Percentiles rank a stretch among this genome's conserved stretches.
Evolutionary conservation across 1,139 yeast genomes (phyloP).

Genomic region (Magnusiomyces sp.): DNA sequence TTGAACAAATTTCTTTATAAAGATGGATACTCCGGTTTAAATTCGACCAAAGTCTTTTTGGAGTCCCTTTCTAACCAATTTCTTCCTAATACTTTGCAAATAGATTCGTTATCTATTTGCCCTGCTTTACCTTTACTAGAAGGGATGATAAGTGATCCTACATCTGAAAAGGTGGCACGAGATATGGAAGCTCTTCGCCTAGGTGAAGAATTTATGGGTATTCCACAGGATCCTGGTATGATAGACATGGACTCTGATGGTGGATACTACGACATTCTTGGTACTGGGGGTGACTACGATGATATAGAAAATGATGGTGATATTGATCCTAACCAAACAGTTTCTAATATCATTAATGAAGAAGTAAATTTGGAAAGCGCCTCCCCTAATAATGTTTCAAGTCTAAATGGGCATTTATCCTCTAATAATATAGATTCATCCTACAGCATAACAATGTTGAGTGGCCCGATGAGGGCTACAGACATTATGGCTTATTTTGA

Average conservation of each 20-base stretch:
- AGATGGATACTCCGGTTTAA: too few species aligned
- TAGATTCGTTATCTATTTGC: slow-evolving; percentile 41
- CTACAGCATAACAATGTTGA: too few species aligned
- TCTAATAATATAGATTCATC: too few species aligned
- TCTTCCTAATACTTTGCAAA: slow-evolving; percentile 17
- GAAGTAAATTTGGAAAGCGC: not conserved
- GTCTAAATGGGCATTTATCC: too few species aligned
- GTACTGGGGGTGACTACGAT: slow-evolving; percentile 16
- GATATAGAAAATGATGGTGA: slow-evolving; percentile 22
- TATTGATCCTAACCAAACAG: slow-evolving; percentile 21
- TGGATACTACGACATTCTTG: not conserved
- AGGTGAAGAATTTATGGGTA: not conserved
- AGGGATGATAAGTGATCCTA: slow-evolving; percentile 48
- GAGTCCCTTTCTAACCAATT: slow-evolving; percentile 14
- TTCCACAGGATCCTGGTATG: too few species aligned
- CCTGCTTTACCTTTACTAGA: slow-evolving; percentile 55
- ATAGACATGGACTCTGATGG: not conserved
- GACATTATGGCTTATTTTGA: slow-evolving; percentile 73
- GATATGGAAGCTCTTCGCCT: not conserved
- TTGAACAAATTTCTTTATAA: too few species aligned
- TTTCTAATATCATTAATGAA: not conserved
- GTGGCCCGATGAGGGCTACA: slow-evolving; percentile 1
- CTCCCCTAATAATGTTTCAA: not conserved
- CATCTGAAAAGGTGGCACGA: slow-evolving; percentile 10
- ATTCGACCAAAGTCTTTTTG: slow-evolving; percentile 7